Evolutionary conservation across 495 filamentous ascomycete genomes (phyloP), one percentile per base, ranked within the genome.

Genomic region (Endocarpon pusillum): DNA sequence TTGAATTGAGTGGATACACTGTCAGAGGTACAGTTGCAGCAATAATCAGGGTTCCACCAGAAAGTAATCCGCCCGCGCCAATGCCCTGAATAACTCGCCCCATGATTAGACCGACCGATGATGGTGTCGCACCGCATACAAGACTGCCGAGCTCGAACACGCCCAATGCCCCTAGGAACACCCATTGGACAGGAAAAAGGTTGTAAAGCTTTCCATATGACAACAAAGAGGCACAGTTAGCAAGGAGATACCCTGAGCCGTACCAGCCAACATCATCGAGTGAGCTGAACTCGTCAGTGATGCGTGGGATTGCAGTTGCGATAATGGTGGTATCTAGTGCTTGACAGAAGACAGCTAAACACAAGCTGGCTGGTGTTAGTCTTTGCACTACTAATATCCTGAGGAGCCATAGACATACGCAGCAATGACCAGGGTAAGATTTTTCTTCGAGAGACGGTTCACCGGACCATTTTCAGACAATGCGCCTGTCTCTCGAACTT

Each of bases 51-150:
- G n/a, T n/a, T n/a, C n/a, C 31, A 18, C 31, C 31, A 33, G 31
- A 15, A 19, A 33, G 31, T 15, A 53, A 32, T 7, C 53, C 53
- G 4, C 46, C 43, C 7, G 31, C 43, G 11, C 79, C 81, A 12
- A 81, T 35, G 7, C 81, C 81, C 9, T 76, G 69, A 30, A 86
- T 59, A 11, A 79, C 78, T 14, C 80, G 67, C 2, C 81, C 81
- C 33, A 82, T 45, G 43, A 85, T 84, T 20, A 87, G 58, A 3
- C 64, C 62, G 2, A 59, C 51, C 5, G 72, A 78, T 36, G 53
- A 73, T 2, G 73, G 69, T 3, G 80, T 73, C 0, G 67, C 64
- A 28, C 65, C 78, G 47, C 77, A 83, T 37, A 84, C 55, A 14
- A 73, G 49, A 21, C 64, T 71, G 20, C 78, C 79, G 19, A 77